Evolutionary conservation across 129 eudicot species (phyloP).

Genomic region (Gnaphalium uliginosum): DNA sequence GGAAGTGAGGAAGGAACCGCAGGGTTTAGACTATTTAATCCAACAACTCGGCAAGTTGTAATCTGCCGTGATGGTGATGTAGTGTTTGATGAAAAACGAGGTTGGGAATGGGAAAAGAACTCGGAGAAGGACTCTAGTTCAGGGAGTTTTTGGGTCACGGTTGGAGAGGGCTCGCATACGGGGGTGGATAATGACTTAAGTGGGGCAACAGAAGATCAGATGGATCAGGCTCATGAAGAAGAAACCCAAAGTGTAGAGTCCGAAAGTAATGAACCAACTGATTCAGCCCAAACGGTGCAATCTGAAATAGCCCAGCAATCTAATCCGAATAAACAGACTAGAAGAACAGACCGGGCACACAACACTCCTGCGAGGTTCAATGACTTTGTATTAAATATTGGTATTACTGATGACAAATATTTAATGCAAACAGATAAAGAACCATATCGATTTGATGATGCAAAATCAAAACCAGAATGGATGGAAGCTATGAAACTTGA

Average conservation of each 20-base stretch:
- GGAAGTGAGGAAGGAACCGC: neutral
- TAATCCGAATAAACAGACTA: no score
- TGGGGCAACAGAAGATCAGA: neutral
- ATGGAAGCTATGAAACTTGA: slow-evolving; percentile 25
- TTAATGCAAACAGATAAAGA: neutral
- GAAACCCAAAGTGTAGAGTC: no score
- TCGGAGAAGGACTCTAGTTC: neutral
- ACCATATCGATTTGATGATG: slow-evolving; percentile 15
- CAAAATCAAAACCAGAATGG: slow-evolving; percentile 3
- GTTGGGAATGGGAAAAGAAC: neutral
- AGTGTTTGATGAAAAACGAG: neutral
- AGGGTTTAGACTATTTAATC: neutral
- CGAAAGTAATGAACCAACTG: no score
- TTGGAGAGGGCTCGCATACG: neutral
- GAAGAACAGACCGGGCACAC: no score
- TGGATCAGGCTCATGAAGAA: neutral
- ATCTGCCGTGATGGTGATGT: neutral
- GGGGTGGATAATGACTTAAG: no score
- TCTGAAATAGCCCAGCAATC: no score
- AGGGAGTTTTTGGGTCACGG: neutral
- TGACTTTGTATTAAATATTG: neutral
- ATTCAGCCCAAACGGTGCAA: no score
- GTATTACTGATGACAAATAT: neutral
- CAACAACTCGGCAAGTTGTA: neutral
- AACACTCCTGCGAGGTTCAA: no score